Evolutionary conservation across 331 rosid species (phyloP), one percentile per base, ranked within the genome.

Genomic region (Pyracantha coccinea): DNA sequence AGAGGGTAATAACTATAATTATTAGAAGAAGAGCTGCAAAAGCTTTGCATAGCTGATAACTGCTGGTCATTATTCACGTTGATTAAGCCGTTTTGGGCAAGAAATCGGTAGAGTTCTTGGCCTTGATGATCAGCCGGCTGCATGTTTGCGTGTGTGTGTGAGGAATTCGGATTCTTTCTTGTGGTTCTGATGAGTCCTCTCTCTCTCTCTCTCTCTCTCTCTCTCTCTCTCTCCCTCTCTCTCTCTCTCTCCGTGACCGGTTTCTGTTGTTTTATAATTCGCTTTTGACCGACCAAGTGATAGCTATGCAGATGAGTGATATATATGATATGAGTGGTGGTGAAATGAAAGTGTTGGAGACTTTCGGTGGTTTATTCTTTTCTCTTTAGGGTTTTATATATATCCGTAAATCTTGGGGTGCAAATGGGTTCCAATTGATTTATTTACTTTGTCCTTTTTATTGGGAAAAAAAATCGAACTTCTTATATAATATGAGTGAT

Each of bases 61-160:
- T 55, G 72, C 31, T 60, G 65, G 25, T 24, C 25, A 55, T 55
- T 55, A 8, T 21, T 55, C 68, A 76, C 8, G 35, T 50, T 72
- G 76, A 86, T 76, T 50, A 89, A 77, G 53, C 77, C 78, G 77
- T 70, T 80, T n/a, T 76, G 78, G 52, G 88, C 75, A 11, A 92
- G 76, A 72, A 90, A 88, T 25, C 87, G 87, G 76, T 85, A 89
- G 33, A 90, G 86, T 4, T 92, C 88, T 14, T 85, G 79, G 85
- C 86, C 83, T 20, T 73, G 68, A 19, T 63, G 68, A 27, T 91
- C 92, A 84, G 81, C 77, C 0, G 81, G 80, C 64, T 85, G 86
- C 84, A 77, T 85, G 47, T 17, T 69, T 7, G 55, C 16, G 20
- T 50, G 55, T 47, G 54, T 45, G 54, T 2, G 4, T 2, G 45